Conservation (phyloP, 148 eudicot genomes). For the Diospyros kaki region DNA sequence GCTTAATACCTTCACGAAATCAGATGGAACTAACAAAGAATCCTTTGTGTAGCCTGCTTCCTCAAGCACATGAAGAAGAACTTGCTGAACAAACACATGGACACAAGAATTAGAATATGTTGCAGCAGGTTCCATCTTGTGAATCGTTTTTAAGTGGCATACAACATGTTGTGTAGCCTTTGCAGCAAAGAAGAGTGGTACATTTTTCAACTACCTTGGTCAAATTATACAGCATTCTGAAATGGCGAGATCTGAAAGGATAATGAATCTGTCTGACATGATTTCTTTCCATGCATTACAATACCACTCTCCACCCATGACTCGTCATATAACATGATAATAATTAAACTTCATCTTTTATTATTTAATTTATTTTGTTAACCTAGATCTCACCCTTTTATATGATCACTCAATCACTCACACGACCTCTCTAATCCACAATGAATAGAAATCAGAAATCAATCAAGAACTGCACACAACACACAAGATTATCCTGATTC, state of each 20-base stretch:
- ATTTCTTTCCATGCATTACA: background rate
- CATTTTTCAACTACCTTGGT: background rate
- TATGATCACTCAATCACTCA: too few relatives aligned
- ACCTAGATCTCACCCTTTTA: too few relatives aligned
- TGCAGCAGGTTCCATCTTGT: too few relatives aligned
- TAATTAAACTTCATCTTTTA: too few relatives aligned
- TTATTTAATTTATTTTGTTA: background rate
- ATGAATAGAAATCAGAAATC: too few relatives aligned
- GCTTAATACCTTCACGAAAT: constrained; percentile 45
- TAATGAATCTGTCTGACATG: background rate
- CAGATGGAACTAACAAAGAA: constrained; percentile 37
- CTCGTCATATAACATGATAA: too few relatives aligned
- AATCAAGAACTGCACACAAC: too few relatives aligned
- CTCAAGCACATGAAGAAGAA: constrained; percentile 49
- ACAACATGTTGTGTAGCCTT: background rate
- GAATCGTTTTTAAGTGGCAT: too few relatives aligned
- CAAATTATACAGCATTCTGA: background rate
- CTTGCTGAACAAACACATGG: constrained; percentile 28
- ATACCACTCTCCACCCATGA: background rate
- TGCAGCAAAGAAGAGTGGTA: background rate
- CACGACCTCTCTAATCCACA: too few relatives aligned
- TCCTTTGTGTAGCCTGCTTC: constrained; percentile 52
- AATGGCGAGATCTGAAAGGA: background rate
- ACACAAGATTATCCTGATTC: too few relatives aligned
- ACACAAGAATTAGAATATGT: background rate